Base-by-base conservation (phyloP, 2,329 filamentous ascomycete species). In the Penicillium sp. region DNA sequence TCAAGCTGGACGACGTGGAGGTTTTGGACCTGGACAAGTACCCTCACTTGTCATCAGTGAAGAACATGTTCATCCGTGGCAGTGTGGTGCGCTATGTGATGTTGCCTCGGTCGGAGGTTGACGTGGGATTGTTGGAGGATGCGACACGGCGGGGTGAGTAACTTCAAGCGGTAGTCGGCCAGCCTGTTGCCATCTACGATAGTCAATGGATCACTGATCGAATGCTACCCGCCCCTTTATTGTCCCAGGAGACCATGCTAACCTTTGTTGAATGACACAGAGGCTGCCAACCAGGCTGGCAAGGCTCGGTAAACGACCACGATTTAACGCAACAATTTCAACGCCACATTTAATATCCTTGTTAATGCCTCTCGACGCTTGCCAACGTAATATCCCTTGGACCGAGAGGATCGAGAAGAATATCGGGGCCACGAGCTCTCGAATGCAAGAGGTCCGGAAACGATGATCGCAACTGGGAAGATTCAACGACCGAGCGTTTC, bases 11-110 rank as follows among this genome's bases (percentile, higher is more conserved):
- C 72, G 92, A 97, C 72, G 96, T 98, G 60, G 85, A 88, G 62
- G 93, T 98, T 31, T 85, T 96, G 26, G 93, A 99, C 66, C 92
- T 98, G 79, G 80, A 95, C 72, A 92, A 93, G 77, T 98, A 97
- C 75, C 95, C 95, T 50, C 95, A 99, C 77, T 78, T 99, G 76
- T 88, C 85, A 60, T 89, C 92, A 19, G 92, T 96, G 64, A 96
- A 96, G 81, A 96, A 96, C 72, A 92, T 96, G 78, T 97, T 97
- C 73, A 96, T 97, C 70, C 86, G 93, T 69, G 93, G 93, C 31
- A 96, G 91, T 55, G 93, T 96, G 45, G 93, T 97, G 63, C 85
- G 93, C 67, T 97, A 97, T 71, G 92, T 97, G 50, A 91, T 97
- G 75, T 80, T 97, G 50, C 92, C 93, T 0, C 88, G 88, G 8